Evolutionary conservation across 805 yeast species (phyloP).

Genomic region (Metschnikowia continentalis): DNA sequence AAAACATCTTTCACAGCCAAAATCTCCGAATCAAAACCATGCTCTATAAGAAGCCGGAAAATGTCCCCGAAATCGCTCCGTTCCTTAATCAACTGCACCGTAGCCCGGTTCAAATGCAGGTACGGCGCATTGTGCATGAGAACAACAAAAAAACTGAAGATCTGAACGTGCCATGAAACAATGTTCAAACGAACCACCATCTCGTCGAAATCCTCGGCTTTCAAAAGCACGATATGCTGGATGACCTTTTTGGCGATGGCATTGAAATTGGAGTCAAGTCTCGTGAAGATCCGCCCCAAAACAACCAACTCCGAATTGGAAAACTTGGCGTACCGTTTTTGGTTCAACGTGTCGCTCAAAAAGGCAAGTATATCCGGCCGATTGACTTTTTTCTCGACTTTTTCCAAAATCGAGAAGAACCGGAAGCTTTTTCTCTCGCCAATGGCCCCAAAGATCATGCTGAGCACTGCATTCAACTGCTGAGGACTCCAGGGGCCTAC

Average conservation of each 20-base stretch:
- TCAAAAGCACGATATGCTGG: constrained; percentile 29
- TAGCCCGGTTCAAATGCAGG: constrained; percentile 23
- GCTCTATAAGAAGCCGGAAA: constrained; percentile 23
- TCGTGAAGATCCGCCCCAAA: constrained; percentile 21
- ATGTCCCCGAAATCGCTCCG: constrained; percentile 18
- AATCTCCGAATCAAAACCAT: constrained; percentile 25
- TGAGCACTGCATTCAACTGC: constrained; percentile 13
- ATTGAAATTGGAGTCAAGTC: constrained; percentile 20
- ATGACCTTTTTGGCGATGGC: constrained; percentile 30
- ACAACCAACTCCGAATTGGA: constrained; percentile 17
- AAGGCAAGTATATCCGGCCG: constrained; percentile 13
- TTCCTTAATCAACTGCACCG: constrained; percentile 18
- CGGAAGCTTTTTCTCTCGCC: constrained; percentile 18
- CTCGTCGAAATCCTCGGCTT: constrained; percentile 24
- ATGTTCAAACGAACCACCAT: constrained; percentile 20
- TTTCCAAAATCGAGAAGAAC: constrained; percentile 18
- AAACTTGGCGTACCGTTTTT: constrained; percentile 17
- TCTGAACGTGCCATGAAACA: constrained; percentile 27
- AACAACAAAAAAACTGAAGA: constrained; percentile 29
- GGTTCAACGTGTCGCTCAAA: constrained; percentile 18
- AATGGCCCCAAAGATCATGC: constrained; percentile 16
- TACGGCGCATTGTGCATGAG: constrained; percentile 36
- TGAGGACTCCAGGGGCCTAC: constrained; percentile 5
- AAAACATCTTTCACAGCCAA: constrained; percentile 13
- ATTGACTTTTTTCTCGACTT: constrained; percentile 7